These are phyloP conservation scores for Apiotrichum mycotoxinovorans DNA, from an alignment of 1,284 basidiomycete species.

Conservation along the genomic window DNA sequence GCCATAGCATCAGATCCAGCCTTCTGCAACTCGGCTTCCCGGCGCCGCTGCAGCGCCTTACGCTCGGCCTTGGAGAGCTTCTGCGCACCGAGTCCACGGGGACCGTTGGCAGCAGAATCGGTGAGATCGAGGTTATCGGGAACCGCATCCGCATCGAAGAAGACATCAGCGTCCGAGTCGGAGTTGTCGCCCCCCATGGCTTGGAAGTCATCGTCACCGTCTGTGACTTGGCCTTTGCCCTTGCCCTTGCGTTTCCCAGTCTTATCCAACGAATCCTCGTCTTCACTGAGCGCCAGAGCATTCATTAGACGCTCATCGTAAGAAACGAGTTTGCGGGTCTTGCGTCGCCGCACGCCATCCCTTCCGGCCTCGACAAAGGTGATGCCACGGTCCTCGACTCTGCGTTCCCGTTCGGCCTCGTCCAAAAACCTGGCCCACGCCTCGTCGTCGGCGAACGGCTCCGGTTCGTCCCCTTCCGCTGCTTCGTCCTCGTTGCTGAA, in stretches of 20 bases:
- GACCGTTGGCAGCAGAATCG: background rate
- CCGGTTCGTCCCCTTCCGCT: constrained; percentile 49
- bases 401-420: background rate
- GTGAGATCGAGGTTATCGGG: constrained; percentile 9
- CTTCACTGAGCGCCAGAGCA: background rate
- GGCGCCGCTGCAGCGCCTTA: background rate
- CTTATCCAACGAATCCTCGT: background rate
- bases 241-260: constrained; percentile 6
- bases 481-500: constrained; percentile 62
- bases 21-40: background rate
- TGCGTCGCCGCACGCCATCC: background rate
- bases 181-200: background rate
- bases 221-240: background rate
- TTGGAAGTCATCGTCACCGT: background rate
- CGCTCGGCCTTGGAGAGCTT: constrained; percentile 11
- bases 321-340: background rate
- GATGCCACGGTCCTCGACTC: background rate
- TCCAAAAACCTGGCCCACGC: constrained; percentile 62
- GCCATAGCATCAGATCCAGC: background rate
- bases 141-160: background rate
- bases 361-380: background rate
- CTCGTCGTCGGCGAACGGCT: constrained; percentile 55
- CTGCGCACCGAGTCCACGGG: background rate
- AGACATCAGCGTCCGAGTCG: constrained; percentile 1
- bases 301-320: background rate